Evolutionary conservation across 169 alveolate genomes (phyloP).

Genomic region (Eimeria falciformis): DNA sequence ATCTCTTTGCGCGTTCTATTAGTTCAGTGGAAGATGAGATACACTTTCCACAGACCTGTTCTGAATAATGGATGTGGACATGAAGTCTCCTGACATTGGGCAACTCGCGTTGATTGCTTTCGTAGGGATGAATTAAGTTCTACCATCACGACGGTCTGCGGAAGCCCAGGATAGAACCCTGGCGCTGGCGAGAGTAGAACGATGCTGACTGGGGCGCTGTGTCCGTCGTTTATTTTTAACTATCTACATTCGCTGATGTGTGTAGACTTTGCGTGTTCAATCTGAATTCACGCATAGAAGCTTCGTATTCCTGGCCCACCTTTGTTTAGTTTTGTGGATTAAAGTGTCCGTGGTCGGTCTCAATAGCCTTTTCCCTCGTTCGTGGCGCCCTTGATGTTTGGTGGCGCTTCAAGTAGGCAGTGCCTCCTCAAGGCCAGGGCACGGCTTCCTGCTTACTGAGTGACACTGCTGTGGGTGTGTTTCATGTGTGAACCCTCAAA

Average conservation of each 20-base stretch:
- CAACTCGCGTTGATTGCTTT: background rate
- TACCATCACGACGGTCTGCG: slow-evolving; percentile 45
- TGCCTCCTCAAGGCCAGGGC: too few relatives aligned
- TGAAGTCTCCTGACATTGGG: slow-evolving; percentile 36
- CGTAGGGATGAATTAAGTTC: slow-evolving; percentile 2
- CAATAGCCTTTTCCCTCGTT: too few relatives aligned
- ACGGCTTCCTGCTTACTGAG: too few relatives aligned
- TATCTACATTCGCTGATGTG: background rate
- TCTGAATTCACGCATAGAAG: too few relatives aligned
- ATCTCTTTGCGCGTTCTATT: background rate
- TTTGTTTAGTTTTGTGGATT: too few relatives aligned
- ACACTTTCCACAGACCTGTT: slow-evolving; percentile 66
- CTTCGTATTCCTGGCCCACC: too few relatives aligned
- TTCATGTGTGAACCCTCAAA: too few relatives aligned
- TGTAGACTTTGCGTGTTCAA: too few relatives aligned
- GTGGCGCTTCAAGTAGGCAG: too few relatives aligned
- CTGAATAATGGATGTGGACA: slow-evolving; percentile 46
- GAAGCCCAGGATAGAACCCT: background rate
- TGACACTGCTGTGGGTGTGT: too few relatives aligned
- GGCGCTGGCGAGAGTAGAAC: slow-evolving; percentile 10
- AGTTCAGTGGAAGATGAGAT: slow-evolving; percentile 8
- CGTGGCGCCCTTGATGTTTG: too few relatives aligned
- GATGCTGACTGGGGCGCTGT: background rate
- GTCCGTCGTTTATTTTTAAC: background rate
- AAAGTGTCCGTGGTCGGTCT: too few relatives aligned